Evolutionary conservation across 768 basidiomycete genomes (phyloP).

Genomic region (Suillus subalutaceus): DNA sequence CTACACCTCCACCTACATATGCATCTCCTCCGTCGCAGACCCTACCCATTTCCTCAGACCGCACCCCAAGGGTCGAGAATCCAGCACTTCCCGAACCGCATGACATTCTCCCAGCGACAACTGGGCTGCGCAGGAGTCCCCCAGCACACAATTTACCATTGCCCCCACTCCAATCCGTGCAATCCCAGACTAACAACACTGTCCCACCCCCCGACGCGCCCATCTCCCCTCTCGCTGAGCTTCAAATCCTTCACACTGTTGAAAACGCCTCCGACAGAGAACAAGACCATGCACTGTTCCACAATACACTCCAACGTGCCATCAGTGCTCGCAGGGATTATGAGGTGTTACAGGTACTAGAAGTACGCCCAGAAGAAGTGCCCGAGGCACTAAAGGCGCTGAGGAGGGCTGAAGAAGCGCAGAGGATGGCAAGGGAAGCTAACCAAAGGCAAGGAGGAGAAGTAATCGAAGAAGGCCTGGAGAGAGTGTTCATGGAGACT

Average conservation of each 20-base stretch:
- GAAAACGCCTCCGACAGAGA: background rate
- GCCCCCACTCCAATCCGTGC: background rate
- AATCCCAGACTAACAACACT: background rate
- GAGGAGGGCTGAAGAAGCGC: background rate
- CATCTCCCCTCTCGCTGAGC: background rate
- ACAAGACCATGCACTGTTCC: conserved; percentile 1
- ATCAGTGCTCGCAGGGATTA: background rate
- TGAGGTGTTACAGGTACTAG: background rate
- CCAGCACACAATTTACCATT: background rate
- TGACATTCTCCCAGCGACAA: background rate
- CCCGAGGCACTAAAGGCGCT: background rate
- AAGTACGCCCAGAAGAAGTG: background rate
- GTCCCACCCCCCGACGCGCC: background rate
- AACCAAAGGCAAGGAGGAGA: background rate
- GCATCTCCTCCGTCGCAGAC: background rate
- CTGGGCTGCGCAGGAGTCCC: background rate
- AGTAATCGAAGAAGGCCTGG: conserved; percentile 19
- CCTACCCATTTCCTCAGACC: background rate
- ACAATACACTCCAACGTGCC: background rate
- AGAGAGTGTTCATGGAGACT: conserved; percentile 70
- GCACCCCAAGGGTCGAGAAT: background rate
- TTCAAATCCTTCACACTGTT: background rate
- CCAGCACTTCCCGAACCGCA: background rate
- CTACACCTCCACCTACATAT: background rate
- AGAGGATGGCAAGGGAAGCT: background rate